These are phyloP conservation scores for Solanum neorickii DNA, from an alignment of 257 asterid genomes.

Conservation along the genomic window DNA sequence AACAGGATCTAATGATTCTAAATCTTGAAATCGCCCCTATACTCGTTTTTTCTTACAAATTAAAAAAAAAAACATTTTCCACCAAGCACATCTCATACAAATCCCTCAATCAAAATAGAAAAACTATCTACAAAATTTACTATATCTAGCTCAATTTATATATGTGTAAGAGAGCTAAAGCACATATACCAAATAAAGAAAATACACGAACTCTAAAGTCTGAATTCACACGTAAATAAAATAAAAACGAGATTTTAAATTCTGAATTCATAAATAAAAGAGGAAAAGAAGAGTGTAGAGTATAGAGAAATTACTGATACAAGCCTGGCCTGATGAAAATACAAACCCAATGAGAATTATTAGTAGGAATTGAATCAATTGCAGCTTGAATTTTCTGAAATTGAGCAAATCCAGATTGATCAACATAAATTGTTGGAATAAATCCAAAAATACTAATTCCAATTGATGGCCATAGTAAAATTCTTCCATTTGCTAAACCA, in stretches of 20 bases:
- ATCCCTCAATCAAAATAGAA: not conserved
- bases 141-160: not conserved
- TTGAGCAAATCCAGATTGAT: slow-evolving; percentile 9
- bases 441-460: not conserved
- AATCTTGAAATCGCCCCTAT: not conserved
- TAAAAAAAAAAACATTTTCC: not conserved
- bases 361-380: slow-evolving; percentile 30
- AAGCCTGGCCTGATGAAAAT: slow-evolving; percentile 37
- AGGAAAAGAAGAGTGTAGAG: not conserved
- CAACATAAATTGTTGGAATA: slow-evolving; percentile 17
- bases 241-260: not conserved
- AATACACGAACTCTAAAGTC: not conserved
- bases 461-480: not conserved
- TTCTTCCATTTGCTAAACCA: not conserved
- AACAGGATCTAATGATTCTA: not conserved
- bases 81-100: not conserved
- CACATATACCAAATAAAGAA: not conserved
- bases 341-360: slow-evolving; percentile 30
- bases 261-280: not conserved
- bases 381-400: slow-evolving; percentile 43
- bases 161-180: not conserved
- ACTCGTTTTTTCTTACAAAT: not conserved
- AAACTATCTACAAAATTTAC: not conserved
- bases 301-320: slow-evolving; percentile 19
- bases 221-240: not conserved